phyloP scores from a whole-genome alignment of 2,329 filamentous ascomycete species.

The Aspergillus awamori region DNA sequence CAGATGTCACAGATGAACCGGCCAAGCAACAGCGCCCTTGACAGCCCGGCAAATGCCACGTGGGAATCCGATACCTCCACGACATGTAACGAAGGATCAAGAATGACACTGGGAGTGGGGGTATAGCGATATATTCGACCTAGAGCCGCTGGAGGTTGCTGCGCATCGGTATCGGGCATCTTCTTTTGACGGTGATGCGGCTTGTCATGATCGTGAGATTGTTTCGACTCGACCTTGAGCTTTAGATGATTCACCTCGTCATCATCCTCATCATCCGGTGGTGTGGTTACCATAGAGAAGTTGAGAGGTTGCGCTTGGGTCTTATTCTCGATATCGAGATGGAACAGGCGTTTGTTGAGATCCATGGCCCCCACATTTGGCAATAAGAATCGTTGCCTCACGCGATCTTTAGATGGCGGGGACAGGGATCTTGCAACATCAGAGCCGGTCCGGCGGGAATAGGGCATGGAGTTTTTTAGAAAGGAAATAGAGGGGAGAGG shows the following conservation, averaged over 20 bases:
- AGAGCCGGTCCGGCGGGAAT: background rate
- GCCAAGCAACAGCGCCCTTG: slow-evolving; percentile 41
- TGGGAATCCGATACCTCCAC: slow-evolving; percentile 51
- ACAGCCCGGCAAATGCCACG: slow-evolving; percentile 35
- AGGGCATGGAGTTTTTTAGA: background rate
- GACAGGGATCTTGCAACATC: background rate
- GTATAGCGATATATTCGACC: slow-evolving; percentile 34
- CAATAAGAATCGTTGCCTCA: background rate
- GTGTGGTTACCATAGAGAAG: slow-evolving; percentile 27
- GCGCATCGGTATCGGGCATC: background rate
- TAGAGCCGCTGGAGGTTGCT: slow-evolving; percentile 16
- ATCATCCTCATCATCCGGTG: slow-evolving; percentile 26
- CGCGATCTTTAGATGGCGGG: background rate
- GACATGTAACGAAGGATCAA: slow-evolving; percentile 42
- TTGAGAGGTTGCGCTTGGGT: slow-evolving; percentile 16
- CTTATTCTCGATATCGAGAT: slow-evolving; percentile 10
- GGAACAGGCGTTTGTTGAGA: slow-evolving; percentile 10
- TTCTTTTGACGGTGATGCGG: background rate
- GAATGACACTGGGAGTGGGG: slow-evolving; percentile 43
- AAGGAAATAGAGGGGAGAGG: background rate
- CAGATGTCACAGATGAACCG: slow-evolving; percentile 46
- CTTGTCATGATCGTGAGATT: background rate
- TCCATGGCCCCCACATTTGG: slow-evolving; percentile 8
- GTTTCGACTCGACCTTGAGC: slow-evolving; percentile 3
- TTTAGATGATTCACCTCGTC: slow-evolving; percentile 5